Percentiles rank a stretch among this genome's conserved stretches.
phyloP scores from a whole-genome alignment of 2,329 filamentous ascomycete species.

The Arthrobotrys iridis region DNA sequence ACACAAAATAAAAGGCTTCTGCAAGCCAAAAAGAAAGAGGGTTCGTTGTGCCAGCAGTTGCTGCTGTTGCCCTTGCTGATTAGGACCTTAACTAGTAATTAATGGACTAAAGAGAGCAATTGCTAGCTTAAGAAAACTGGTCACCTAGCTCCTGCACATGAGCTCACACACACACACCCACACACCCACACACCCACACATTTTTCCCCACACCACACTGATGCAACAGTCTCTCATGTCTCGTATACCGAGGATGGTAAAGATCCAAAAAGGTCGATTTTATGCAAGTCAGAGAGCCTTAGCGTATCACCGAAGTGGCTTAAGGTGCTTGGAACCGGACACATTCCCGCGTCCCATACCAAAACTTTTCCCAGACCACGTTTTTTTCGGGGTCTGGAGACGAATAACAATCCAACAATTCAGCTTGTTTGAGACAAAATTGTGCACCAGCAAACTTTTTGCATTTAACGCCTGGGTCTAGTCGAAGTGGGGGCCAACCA shows the following conservation, averaged over 20 bases:
- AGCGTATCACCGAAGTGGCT: constrained; percentile 39
- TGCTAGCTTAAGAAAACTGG: constrained; percentile 24
- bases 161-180: constrained; percentile 3
- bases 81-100: not conserved
- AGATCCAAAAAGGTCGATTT: constrained; percentile 21
- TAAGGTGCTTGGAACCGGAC: constrained; percentile 38
- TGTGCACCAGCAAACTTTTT: constrained; percentile 14
- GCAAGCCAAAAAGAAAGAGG: not conserved
- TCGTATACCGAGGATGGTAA: constrained; percentile 40
- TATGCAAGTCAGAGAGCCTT: constrained; percentile 35
- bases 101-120: constrained; percentile 1
- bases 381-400: constrained; percentile 46
- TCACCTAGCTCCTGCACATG: constrained; percentile 8
- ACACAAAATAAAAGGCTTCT: constrained; percentile 3
- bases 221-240: constrained; percentile 23
- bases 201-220: constrained; percentile 31
- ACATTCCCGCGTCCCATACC: constrained; percentile 47
- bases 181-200: not conserved
- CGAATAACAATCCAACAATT: constrained; percentile 45
- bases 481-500: constrained; percentile 15
- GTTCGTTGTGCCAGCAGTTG: constrained; percentile 1
- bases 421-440: constrained; percentile 28
- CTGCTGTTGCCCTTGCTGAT: constrained; percentile 32
- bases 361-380: constrained; percentile 48
- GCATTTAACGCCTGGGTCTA: constrained; percentile 13